Base-by-base conservation (phyloP, 176 grass and related monocot genomes). In the Carex scoparia region DNA sequence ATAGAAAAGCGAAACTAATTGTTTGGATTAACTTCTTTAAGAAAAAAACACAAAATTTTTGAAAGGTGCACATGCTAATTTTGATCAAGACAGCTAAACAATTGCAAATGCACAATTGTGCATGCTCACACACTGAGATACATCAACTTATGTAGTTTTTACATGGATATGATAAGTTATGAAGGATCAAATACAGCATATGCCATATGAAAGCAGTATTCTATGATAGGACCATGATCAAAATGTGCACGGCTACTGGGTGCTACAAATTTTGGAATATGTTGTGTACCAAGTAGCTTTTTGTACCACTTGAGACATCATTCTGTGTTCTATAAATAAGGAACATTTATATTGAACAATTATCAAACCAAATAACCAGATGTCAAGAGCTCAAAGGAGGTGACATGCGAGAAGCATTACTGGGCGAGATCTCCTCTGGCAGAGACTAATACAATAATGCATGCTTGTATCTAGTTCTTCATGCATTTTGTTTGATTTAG, bases 381-480 rank as follows among this genome's bases (percentile, higher is more conserved):
- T 1, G 11, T 79, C 3, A 2, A 38, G 66, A 16, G n/a, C 13
- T 35, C 2, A 10, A 2, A 30, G 18, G 13, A 12, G 30, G 31
- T 6, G 11, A 27, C 23, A 81, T 60, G 90, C 65, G 65, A 81
- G 65, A 48, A 42, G 87, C 72, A 89, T 87, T 87, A 67, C 84
- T 5, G 87, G 84, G 80, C 28, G 72, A 62, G 81, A 78, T 89
- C 90, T 91, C 84, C 90, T 87, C 78, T 51, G 84, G 90, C 90
- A 89, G 87, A 86, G 80, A 75, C 84, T 60, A 77, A 5, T 32
- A 56, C 51, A 77, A 14, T 38, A 73, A 55, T 13, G 10, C 10
- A 32, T 77, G 73, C 3, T 33, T 77, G 73, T 23, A 56, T 27
- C 5, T 28, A 53, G 0, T 75, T 10, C 42, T 77, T 75, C 19